A percentile compares a stretch with the other conserved stretches of the same genome.
phyloP scores from a whole-genome alignment of 2,329 filamentous ascomycete species.

The Aspergillus udagawae region DNA sequence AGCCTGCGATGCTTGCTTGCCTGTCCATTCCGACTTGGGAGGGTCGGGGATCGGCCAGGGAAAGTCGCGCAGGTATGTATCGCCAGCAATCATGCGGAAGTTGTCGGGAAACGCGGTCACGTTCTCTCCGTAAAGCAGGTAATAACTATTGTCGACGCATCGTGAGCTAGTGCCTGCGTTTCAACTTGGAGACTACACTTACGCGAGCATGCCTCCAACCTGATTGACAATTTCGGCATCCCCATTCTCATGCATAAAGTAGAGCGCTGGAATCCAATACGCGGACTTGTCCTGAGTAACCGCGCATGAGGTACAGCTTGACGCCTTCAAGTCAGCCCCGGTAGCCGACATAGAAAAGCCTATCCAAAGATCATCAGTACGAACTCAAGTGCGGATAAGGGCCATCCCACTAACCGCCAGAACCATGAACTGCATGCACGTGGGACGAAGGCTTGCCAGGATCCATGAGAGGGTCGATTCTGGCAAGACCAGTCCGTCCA shows the following conservation, averaged over 20 bases:
- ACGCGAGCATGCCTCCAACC: conserved; percentile 81
- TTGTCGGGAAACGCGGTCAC: conserved; percentile 69
- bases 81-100: conserved; percentile 80
- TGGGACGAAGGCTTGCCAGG: conserved; percentile 60
- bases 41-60: conserved; percentile 63
- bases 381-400: background rate
- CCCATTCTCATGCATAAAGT: conserved; percentile 69
- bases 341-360: conserved; percentile 61
- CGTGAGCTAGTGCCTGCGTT: background rate
- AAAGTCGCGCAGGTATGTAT: conserved; percentile 65
- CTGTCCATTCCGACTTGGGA: conserved; percentile 67
- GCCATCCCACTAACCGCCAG: conserved; percentile 59
- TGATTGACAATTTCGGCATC: conserved; percentile 66
- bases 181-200: conserved; percentile 40
- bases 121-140: conserved; percentile 66
- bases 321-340: conserved; percentile 55
- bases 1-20: conserved; percentile 62
- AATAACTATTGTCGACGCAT: conserved; percentile 60
- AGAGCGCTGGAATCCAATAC: conserved; percentile 78
- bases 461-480: conserved; percentile 73
- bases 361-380: conserved; percentile 33
- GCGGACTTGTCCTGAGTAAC: conserved; percentile 79
- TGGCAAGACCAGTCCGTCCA: conserved; percentile 62
- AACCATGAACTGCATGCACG: conserved; percentile 72
- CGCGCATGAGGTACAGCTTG: conserved; percentile 74